Base-by-base conservation (phyloP, 208 protist genomes). In the Acanthamoeba quina region DNA sequence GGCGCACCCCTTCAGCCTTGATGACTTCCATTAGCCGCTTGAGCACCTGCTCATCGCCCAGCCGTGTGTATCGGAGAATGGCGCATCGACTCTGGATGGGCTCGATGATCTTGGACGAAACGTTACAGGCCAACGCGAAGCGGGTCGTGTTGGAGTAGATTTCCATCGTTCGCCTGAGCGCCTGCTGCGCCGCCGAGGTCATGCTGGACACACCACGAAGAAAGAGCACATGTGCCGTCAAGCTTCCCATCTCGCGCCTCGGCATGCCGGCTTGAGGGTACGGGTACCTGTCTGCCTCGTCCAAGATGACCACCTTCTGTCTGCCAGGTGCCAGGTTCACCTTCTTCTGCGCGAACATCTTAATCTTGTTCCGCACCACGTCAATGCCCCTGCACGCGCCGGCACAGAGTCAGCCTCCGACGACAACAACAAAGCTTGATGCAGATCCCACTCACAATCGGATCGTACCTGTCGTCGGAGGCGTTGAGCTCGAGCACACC, bases 81-180 rank as follows among this genome's bases (percentile, higher is more conserved):
- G 98, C 98, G 95, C 98, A 99, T 26, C 98, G 96, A 44, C 95
- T 96, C 94, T 99, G 99, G 93, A 99, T 99, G 2, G 99, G 98
- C 94, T 99, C 99, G 93, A 99, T 99, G 60, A 99, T 99, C 96
- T 99, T 99, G 72, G 96, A 98, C 74, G 98, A 99, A 58, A 98
- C 98, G 97, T 99, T 99, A 97, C 99, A 99, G 24, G 99, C 99
- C 82, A 99, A 98, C 64, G 99, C 99, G 96, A 99, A 99, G 52
- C 99, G 97, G 0, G 99, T 99, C 1, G 99, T 99, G 93, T 95
- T 96, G 68, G 98, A 99, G 96, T 99, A 99, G 60, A 99, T 96
- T 97, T 99, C 99, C 99, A 99, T 99, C 26, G 98, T 99, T 21
- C 99, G 97, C 11, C 99, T 97, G 80, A 99, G 96, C 11, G 99